Percentiles rank a stretch among this genome's conserved stretches.
Evolutionary conservation across 1,284 basidiomycete genomes (phyloP).

Genomic region (Lentinus polychrous): DNA sequence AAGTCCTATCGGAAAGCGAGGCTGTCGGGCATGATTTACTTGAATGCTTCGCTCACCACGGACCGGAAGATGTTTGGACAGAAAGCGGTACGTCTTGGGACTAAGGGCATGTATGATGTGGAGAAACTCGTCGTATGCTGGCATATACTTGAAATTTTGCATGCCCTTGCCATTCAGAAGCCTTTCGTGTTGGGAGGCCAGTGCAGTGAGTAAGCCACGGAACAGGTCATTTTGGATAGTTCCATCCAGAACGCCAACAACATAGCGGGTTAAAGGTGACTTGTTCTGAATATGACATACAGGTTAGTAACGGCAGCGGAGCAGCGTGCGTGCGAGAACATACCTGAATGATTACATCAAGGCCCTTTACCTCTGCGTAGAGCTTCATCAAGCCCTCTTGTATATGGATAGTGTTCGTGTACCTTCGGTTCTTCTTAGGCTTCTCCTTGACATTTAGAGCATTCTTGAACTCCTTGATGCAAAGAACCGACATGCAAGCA

Average conservation of each 20-base stretch:
- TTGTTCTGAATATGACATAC: too few species aligned
- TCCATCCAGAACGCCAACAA: slow-evolving; percentile 6
- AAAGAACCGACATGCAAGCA: too few species aligned
- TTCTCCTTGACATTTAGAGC: too few species aligned
- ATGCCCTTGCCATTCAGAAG: slow-evolving; percentile 26
- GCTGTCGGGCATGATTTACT: slow-evolving; percentile 2
- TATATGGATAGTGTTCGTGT: too few species aligned
- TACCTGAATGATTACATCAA: too few species aligned
- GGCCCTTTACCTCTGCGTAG: too few species aligned
- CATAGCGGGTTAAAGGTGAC: slow-evolving; percentile 4
- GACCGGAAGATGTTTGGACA: slow-evolving; percentile 21
- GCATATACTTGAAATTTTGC: slow-evolving; percentile 31
- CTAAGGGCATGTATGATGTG: slow-evolving; percentile 22
- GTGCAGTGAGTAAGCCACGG: slow-evolving; percentile 24
- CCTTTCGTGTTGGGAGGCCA: slow-evolving; percentile 20
- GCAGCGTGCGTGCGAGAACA: too few species aligned
- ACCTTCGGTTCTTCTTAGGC: too few species aligned
- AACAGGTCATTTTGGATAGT: slow-evolving; percentile 19
- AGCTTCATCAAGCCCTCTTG: too few species aligned
- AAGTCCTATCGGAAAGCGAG: slow-evolving; percentile 14
- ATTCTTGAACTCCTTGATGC: too few species aligned
- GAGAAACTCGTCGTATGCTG: slow-evolving; percentile 24
- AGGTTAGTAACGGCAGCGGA: too few species aligned
- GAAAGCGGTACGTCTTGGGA: slow-evolving; percentile 19
- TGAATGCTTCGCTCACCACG: slow-evolving; percentile 15